Conservation (phyloP, 345 rosid species). For the Salix koriyanagi region DNA sequence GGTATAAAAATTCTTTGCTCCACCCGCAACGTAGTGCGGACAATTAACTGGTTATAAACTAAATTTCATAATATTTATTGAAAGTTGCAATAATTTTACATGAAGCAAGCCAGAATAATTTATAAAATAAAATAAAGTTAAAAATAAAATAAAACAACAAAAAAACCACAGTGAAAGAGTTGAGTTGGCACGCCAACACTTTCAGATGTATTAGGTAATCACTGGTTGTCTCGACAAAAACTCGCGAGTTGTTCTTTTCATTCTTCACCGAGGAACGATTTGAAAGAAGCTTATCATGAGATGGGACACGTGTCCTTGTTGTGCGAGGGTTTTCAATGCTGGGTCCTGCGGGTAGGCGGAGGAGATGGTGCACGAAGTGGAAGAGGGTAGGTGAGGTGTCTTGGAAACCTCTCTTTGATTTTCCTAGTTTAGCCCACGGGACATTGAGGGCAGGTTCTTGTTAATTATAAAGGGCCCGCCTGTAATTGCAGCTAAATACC, state of each 20-base stretch:
- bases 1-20: no score
- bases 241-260: neutral
- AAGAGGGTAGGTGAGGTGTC: slow-evolving; percentile 13
- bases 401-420: neutral
- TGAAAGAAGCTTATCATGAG: neutral
- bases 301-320: neutral
- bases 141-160: no score
- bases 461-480: neutral
- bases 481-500: neutral
- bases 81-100: no score
- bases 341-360: neutral
- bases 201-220: no score
- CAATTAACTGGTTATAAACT: no score
- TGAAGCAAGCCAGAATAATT: no score
- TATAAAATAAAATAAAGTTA: no score
- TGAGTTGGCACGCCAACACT: no score
- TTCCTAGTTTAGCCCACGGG: neutral
- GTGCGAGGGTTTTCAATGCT: neutral
- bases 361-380: neutral
- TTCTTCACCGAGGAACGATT: neutral
- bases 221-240: no score
- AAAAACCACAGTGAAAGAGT: no score
- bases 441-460: neutral
- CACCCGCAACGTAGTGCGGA: no score
- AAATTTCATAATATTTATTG: no score